Percentiles rank a stretch among this genome's conserved stretches.
Evolutionary conservation across 306 rosid species (phyloP).

Genomic region (Mimosa pudica): DNA sequence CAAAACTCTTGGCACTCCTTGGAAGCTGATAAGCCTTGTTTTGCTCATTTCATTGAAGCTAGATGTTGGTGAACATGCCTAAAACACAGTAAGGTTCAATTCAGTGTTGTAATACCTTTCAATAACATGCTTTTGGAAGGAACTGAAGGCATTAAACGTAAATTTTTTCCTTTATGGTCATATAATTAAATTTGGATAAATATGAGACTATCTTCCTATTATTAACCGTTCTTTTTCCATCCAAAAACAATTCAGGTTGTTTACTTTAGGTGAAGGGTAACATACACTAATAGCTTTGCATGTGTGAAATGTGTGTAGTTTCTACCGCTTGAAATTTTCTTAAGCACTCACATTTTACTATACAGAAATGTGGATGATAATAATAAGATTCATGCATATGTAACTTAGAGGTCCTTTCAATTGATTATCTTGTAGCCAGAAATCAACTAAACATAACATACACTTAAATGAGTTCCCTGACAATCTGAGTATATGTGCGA

Average conservation of each 20-base stretch:
- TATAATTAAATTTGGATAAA: not conserved
- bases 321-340: not conserved
- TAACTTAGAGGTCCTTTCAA: slow-evolving; percentile 1
- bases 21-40: slow-evolving; percentile 33
- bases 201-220: not conserved
- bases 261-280: not conserved
- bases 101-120: not conserved
- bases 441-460: slow-evolving; percentile 16
- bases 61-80: slow-evolving; percentile 38
- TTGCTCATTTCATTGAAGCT: slow-evolving; percentile 31
- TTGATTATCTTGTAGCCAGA: slow-evolving; percentile 1
- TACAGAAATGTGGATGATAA: not conserved
- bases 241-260: not conserved
- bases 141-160: slow-evolving; percentile 17
- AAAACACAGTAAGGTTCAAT: slow-evolving; percentile 21
- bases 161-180: not conserved
- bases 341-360: not conserved
- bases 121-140: not conserved
- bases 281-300: not conserved
- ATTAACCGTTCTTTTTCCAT: not conserved
- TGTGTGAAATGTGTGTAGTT: too few relatives aligned
- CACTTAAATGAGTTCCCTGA: slow-evolving; percentile 2
- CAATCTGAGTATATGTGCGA: not conserved
- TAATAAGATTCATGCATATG: slow-evolving; percentile 1
- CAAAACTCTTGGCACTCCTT: slow-evolving; percentile 24